Evolutionary conservation across 192 early-diverging fungal species (phyloP).

Genomic region (Backusella tarrabulga): DNA sequence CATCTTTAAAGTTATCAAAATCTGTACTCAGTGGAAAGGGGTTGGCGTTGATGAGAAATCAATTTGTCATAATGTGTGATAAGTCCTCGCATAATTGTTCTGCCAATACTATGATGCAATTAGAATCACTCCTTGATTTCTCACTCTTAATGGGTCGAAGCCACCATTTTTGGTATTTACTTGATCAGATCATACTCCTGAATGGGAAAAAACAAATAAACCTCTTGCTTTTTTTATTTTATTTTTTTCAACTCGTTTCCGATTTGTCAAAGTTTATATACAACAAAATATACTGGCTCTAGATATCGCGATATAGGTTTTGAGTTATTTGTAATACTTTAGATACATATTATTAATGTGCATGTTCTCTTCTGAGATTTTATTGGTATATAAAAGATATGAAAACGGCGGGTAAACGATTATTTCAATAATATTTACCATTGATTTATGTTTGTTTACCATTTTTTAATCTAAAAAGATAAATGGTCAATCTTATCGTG

Average conservation of each 20-base stretch:
- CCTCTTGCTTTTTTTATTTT: no score
- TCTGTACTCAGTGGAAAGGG: not conserved
- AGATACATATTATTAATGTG: no score
- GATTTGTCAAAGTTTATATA: not conserved
- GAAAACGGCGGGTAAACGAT: no score
- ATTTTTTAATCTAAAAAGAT: not conserved
- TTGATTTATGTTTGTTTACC: no score
- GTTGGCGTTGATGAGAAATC: not conserved
- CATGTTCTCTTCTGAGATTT: no score
- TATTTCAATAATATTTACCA: not conserved
- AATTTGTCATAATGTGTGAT: not conserved
- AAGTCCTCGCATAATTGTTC: not conserved
- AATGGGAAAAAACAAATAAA: no score
- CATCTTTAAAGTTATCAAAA: not conserved
- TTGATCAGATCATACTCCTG: no score
- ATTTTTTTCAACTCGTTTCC: not conserved
- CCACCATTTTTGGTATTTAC: not conserved
- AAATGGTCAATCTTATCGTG: not conserved
- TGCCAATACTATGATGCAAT: not conserved
- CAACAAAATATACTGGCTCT: not conserved
- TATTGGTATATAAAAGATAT: no score
- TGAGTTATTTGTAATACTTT: no score
- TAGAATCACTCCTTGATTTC: not conserved
- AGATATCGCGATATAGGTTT: not conserved
- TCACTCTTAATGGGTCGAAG: not conserved